Percentiles rank a stretch among this genome's conserved stretches.
These are phyloP conservation scores for Phytopythium kandeliae DNA, from an alignment of 352 stramenopile species.

Conservation along the genomic window DNA sequence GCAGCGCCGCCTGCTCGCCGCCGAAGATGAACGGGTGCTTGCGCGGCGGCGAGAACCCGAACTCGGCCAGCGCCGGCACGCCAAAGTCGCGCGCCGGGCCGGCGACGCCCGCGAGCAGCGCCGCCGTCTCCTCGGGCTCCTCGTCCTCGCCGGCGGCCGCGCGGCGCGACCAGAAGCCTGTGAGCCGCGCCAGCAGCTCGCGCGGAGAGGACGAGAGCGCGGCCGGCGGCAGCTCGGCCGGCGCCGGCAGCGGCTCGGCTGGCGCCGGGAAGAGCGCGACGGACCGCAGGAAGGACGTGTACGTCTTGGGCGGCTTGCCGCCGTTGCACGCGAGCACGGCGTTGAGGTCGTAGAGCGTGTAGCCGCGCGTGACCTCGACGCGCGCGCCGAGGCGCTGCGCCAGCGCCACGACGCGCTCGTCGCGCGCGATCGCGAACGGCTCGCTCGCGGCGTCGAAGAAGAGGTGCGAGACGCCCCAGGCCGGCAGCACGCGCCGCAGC, in stretches of 20 bases:
- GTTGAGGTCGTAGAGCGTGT: conserved; percentile 72
- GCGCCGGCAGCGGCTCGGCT: conserved; percentile 34
- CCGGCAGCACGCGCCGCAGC: conserved; percentile 68
- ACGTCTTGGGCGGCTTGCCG: conserved; percentile 63
- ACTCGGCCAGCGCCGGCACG: conserved; percentile 58
- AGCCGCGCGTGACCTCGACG: conserved; percentile 63
- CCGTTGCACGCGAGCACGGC: conserved; percentile 49
- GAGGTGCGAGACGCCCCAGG: conserved; percentile 87
- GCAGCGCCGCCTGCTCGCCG: conserved; percentile 58
- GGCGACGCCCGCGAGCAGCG: conserved; percentile 35
- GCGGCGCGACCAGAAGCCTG: conserved; percentile 38
- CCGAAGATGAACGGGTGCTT: conserved; percentile 74
- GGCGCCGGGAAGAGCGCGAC: conserved; percentile 49
- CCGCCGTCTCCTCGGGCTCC: conserved; percentile 8
- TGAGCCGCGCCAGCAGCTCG: conserved; percentile 55
- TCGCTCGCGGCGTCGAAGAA: conserved; percentile 91
- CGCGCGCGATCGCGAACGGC: conserved; percentile 84
- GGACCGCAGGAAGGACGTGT: conserved; percentile 60
- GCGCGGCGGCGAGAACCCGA: conserved; percentile 43
- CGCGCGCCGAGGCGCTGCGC: conserved; percentile 48
- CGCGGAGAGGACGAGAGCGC: conserved; percentile 34
- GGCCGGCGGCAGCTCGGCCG: conserved; percentile 36
- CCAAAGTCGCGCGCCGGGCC: conserved; percentile 58
- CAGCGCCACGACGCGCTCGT: conserved; percentile 55
- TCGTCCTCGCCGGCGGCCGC: conserved; percentile 9